Evolutionary conservation across 805 yeast genomes (phyloP), one percentile per base, ranked within the genome.

Genomic region (Lipomyces yamanashiensis): DNA sequence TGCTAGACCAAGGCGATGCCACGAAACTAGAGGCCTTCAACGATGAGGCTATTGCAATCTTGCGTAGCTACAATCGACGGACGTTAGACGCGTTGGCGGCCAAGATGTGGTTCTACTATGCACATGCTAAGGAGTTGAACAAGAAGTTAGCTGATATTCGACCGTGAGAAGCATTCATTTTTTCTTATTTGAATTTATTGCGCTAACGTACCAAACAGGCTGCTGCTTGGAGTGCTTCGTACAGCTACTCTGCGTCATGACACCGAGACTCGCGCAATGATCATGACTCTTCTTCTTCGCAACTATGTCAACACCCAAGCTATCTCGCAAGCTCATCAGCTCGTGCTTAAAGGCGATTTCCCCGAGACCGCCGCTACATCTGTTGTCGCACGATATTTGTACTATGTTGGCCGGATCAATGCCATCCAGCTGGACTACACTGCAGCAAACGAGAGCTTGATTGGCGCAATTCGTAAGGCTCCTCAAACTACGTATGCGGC

Each of bases 381-480:
- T 2, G 84, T 93, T 72, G 91, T 88, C 54, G 96, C 98, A 8
- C 85, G 99, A 77, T 92, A 92, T 75, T 88, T 86, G 77, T 95
- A 88, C 78, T 95, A 95, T 74, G 79, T 92, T 74, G 93, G 97
- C n/a, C 87, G 89, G 69, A 90, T 95, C 73, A 86, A 86, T 72
- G 91, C 98, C 4, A 87, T 95, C 69, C 98, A 93, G 79, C 84
- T 95, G 71, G 92, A 95, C 77, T 95, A 95, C 76, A 86, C 96
- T 1, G 81, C 89, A 19, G 97, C 98, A 1, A 87, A 88, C 73
- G 97, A 92, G 72, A 91, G 86, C 74, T 89, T 90, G 61, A 89
- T 91, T 61, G 91, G 95, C n/a, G 97, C 99, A 1, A 88, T 92
- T 59, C 87, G 99, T 79, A 95, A 95, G 76, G 92, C 96, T 9